These are phyloP conservation scores for Bipolaris zeicola DNA, from an alignment of 2,329 filamentous ascomycete species.

Conservation along the genomic window DNA sequence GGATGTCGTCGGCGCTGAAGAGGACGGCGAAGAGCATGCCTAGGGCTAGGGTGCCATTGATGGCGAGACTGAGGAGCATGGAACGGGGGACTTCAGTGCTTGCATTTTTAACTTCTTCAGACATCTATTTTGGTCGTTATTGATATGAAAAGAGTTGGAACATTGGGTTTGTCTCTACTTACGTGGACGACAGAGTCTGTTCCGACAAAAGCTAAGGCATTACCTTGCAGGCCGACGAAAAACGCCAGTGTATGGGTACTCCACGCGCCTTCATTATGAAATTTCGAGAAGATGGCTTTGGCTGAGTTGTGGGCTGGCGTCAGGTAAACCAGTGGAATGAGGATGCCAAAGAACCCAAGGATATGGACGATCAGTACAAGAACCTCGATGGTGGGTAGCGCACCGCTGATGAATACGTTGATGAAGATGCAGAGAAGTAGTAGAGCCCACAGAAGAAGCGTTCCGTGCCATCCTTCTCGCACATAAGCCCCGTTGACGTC, in stretches of 20 bases:
- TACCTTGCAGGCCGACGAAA: conserved; percentile 51
- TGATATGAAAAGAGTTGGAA: not conserved
- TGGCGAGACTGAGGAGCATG: conserved; percentile 51
- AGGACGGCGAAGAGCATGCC: conserved; percentile 51
- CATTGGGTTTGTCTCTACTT: conserved; percentile 11
- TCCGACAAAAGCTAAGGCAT: conserved; percentile 47
- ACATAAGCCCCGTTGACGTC: conserved; percentile 46
- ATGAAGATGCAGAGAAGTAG: conserved; percentile 50
- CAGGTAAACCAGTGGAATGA: conserved; percentile 50
- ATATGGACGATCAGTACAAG: conserved; percentile 57
- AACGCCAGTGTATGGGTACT: conserved; percentile 52
- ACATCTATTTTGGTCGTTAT: conserved; percentile 34
- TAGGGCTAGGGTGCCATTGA: conserved; percentile 51
- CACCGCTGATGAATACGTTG: conserved; percentile 55
- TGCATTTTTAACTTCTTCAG: conserved; percentile 48
- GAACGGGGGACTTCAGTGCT: conserved; percentile 47
- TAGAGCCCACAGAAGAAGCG: conserved; percentile 56
- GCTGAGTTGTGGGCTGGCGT: conserved; percentile 48
- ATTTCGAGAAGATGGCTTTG: conserved; percentile 53
- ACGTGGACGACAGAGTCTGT: conserved; percentile 49
- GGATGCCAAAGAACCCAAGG: conserved; percentile 59
- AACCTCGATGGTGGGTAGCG: conserved; percentile 57
- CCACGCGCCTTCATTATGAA: conserved; percentile 56
- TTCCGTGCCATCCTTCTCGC: conserved; percentile 56
- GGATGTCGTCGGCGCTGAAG: conserved; percentile 47